Conservation (phyloP, 2,329 filamentous ascomycete species). For the Rutstroemia sp. region DNA sequence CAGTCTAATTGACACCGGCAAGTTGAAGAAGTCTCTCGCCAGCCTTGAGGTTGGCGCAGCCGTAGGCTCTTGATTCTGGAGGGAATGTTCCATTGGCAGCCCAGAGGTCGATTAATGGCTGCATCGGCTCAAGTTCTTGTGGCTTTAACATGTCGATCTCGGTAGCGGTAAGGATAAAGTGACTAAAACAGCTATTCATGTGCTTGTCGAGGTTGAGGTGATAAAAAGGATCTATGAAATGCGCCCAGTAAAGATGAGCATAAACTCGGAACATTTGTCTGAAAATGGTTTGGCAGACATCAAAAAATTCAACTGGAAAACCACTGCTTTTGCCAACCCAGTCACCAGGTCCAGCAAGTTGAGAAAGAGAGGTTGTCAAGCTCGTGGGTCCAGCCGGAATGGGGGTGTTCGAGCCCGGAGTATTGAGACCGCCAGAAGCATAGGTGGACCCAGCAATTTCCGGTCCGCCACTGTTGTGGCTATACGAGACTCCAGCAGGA, state of each 20-base stretch:
- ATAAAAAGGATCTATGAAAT: slow-evolving; percentile 80
- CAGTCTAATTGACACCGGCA: slow-evolving; percentile 11
- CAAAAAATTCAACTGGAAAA: slow-evolving; percentile 83
- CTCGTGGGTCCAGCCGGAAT: slow-evolving; percentile 33
- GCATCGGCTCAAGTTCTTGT: slow-evolving; percentile 91
- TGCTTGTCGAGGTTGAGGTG: slow-evolving; percentile 75
- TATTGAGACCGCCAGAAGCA: slow-evolving; percentile 43
- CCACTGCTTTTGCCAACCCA: slow-evolving; percentile 91
- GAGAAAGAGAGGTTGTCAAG: slow-evolving; percentile 48
- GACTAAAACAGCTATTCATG: slow-evolving; percentile 80
- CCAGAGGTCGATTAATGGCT: slow-evolving; percentile 88
- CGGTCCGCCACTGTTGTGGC: slow-evolving; percentile 54
- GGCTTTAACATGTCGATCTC: slow-evolving; percentile 79
- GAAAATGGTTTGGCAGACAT: slow-evolving; percentile 89
- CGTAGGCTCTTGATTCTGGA: slow-evolving; percentile 60
- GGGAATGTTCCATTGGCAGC: slow-evolving; percentile 83
- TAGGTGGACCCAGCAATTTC: slow-evolving; percentile 49
- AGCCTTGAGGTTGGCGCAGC: slow-evolving; percentile 54
- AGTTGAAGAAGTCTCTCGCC: slow-evolving; percentile 47
- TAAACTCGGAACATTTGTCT: slow-evolving; percentile 99
- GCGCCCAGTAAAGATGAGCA: slow-evolving; percentile 94
- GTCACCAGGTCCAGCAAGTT: slow-evolving; percentile 53
- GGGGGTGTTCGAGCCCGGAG: slow-evolving; percentile 32
- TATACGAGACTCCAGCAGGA: slow-evolving; percentile 59
- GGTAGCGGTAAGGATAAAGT: slow-evolving; percentile 74